These are phyloP conservation scores for Thamnidium elegans DNA, from an alignment of 192 early-diverging fungal species.

Conservation along the genomic window DNA sequence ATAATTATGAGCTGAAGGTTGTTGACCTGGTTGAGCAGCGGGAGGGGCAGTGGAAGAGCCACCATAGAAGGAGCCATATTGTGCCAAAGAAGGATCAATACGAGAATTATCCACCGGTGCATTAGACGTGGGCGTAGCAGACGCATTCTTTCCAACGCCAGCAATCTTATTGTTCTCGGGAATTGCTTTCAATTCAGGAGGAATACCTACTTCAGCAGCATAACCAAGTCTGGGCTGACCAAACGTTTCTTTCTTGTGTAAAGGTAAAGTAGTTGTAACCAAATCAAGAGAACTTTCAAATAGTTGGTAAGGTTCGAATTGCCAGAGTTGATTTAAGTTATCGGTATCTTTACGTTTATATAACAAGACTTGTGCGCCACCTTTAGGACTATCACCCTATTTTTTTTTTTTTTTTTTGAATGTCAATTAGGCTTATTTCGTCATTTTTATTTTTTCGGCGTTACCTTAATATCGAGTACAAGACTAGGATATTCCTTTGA, in stretches of 20 bases:
- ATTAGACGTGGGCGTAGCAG: slow-evolving; percentile 9
- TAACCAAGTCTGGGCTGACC: slow-evolving; percentile 32
- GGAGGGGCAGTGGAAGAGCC: slow-evolving; percentile 29
- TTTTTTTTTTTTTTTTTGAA: neutral
- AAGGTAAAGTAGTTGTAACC: slow-evolving; percentile 6
- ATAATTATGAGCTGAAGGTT: neutral
- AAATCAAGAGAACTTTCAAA: slow-evolving; percentile 25
- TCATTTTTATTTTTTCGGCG: neutral
- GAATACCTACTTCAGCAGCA: slow-evolving; percentile 32
- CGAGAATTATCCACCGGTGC: slow-evolving; percentile 22
- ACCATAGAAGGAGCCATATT: slow-evolving; percentile 35
- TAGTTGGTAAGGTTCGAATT: slow-evolving; percentile 28
- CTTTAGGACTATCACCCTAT: slow-evolving; percentile 34
- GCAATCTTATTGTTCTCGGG: slow-evolving; percentile 28
- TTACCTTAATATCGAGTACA: slow-evolving; percentile 39
- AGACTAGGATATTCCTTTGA: slow-evolving; percentile 26
- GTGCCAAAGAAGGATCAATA: slow-evolving; percentile 21
- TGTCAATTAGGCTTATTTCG: neutral
- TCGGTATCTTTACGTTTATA: slow-evolving; percentile 37
- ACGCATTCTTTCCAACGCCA: slow-evolving; percentile 16
- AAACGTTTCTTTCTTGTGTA: slow-evolving; percentile 33
- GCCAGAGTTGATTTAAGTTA: slow-evolving; percentile 37
- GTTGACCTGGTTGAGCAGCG: slow-evolving; percentile 19
- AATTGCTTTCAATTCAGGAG: slow-evolving; percentile 21
- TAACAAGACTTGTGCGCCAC: slow-evolving; percentile 33